Evolutionary conservation across 805 yeast species (phyloP), one percentile per base, ranked within the genome.

Genomic region (Alloascoidea africana): DNA sequence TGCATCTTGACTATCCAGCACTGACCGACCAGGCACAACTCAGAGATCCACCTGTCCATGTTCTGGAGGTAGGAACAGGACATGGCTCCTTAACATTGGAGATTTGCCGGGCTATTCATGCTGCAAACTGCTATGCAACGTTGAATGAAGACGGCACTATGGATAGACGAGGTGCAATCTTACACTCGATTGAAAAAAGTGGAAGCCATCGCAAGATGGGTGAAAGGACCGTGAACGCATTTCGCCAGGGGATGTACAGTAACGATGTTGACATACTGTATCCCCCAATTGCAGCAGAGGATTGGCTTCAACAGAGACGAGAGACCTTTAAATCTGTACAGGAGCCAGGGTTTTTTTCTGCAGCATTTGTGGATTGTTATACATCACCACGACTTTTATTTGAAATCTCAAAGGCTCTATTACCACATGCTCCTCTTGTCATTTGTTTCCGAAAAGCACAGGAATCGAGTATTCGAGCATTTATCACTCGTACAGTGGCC

Each of bases 21-120:
- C 27, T 53, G 36, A 40, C 38, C 3, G 34, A 34, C 6, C 34
- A 3, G 32, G n/a, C 3, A 36, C 17, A 5, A 32, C 46, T 14
- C 35, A 35, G 36, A 36, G 33, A 27, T 4, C 45, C 51, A 2
- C 66, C 67, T 1, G 38, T 54, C 6, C 69, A 67, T 37, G 60
- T 59, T 39, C 48, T 68, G 14, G 75, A 68, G 44, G 72, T 72
- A 1, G 75, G 75, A 3, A 69, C 74, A 2, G 75, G 75, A 1
- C 73, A 68, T 49, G 75, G 75, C 0, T 66, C 73, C 2, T 45
- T 68, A 36, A 54, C 69, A 3, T 38, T 68, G 33, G 65, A 67
- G 5, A 62, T 68, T 13, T 56, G 63, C 16, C 58, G 53, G 17
- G 53, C 51, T 13, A 45, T 68, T 1, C 73, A 68, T 44, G 53